A percentile compares a stretch with the other conserved stretches of the same genome.
Evolutionary conservation across 768 basidiomycete species (phyloP).

Genomic region (Mycena polygramma): DNA sequence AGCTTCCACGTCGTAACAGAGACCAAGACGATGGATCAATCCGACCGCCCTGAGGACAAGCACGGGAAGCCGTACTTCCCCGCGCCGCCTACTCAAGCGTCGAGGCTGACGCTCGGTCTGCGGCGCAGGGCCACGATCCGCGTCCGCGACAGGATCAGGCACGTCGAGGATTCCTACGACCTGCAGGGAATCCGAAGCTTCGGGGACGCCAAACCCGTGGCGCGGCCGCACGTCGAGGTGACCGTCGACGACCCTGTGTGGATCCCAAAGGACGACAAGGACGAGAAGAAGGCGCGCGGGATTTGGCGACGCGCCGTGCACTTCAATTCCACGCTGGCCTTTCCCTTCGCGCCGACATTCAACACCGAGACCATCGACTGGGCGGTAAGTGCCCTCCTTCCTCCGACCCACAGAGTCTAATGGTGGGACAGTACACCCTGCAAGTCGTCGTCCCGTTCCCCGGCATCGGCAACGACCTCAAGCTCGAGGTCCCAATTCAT

Average conservation of each 20-base stretch:
- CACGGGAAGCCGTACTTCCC: slow-evolving; percentile 26
- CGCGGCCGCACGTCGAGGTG: background rate
- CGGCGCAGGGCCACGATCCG: background rate
- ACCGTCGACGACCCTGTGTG: slow-evolving; percentile 20
- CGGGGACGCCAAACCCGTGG: background rate
- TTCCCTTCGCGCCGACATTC: slow-evolving; percentile 18
- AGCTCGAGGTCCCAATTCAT: slow-evolving; percentile 32
- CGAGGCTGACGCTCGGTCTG: background rate
- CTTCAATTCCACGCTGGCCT: slow-evolving; percentile 15
- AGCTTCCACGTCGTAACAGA: slow-evolving; percentile 26
- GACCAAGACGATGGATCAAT: slow-evolving; percentile 8
- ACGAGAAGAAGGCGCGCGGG: background rate
- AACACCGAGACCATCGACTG: slow-evolving; percentile 18
- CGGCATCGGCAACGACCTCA: slow-evolving; percentile 34
- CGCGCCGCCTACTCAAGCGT: background rate
- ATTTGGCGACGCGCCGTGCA: slow-evolving; percentile 19
- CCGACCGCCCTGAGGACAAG: slow-evolving; percentile 25
- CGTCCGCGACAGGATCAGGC: background rate
- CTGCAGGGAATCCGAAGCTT: slow-evolving; percentile 7
- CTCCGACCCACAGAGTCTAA: background rate
- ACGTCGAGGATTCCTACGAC: background rate
- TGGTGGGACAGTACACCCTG: slow-evolving; percentile 10
- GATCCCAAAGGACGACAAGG: slow-evolving; percentile 23
- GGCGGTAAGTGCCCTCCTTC: background rate
- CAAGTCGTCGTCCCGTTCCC: slow-evolving; percentile 23